phyloP scores from a whole-genome alignment of 2,329 filamentous ascomycete genomes.

The Alternaria triticina region DNA sequence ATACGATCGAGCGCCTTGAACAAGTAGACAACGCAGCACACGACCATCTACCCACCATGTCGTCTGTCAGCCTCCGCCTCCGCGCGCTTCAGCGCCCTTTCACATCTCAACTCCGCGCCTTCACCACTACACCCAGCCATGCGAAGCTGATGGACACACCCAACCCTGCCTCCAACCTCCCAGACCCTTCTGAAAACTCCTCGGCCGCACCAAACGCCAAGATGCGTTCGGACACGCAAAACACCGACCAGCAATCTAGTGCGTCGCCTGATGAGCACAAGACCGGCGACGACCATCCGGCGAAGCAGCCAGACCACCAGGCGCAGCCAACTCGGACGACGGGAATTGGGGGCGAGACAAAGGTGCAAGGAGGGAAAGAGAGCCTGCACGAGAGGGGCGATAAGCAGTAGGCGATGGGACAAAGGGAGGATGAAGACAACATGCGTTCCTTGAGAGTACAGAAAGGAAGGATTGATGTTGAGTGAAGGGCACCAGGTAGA shows the following conservation, averaged over 20 bases:
- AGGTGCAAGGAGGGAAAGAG: conserved; percentile 45
- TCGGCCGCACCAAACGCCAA: conserved; percentile 30
- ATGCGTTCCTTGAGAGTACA: neutral
- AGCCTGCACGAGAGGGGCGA: conserved; percentile 29
- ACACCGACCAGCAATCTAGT: conserved; percentile 39
- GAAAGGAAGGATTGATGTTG: neutral
- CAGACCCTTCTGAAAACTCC: conserved; percentile 24
- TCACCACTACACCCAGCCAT: conserved; percentile 13
- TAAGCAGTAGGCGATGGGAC: conserved; percentile 5
- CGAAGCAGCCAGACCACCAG: conserved; percentile 48
- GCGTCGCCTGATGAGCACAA: conserved; percentile 37
- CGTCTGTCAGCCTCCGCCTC: conserved; percentile 4
- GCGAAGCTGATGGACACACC: conserved; percentile 24
- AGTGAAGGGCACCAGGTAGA: neutral
- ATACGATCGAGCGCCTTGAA: neutral
- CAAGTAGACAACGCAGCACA: rapidly evolving
- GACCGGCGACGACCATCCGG: conserved; percentile 44
- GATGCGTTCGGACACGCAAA: conserved; percentile 31
- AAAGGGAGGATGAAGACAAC: neutral
- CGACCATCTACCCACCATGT: neutral
- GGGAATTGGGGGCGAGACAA: conserved; percentile 37
- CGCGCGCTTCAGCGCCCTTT: conserved; percentile 1
- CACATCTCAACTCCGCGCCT: neutral
- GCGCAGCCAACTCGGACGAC: conserved; percentile 38
- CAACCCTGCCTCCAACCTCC: conserved; percentile 26